phyloP scores from a whole-genome alignment of 2,329 filamentous ascomycete species.

The Calonectria honghensis region DNA sequence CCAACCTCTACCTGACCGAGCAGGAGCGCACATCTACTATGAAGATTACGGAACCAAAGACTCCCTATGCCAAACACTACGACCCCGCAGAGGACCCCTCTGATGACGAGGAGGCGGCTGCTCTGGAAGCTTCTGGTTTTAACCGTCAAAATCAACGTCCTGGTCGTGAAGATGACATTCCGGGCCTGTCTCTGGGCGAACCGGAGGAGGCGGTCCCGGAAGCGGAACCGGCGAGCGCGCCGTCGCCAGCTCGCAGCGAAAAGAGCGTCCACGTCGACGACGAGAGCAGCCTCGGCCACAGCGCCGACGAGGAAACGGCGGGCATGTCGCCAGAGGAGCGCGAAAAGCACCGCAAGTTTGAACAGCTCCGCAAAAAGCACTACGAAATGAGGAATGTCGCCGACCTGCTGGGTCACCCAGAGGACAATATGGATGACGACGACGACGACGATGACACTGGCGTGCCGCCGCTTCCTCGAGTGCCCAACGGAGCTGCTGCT shows the following conservation, averaged over 20 bases:
- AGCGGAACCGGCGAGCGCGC: slow-evolving; percentile 57
- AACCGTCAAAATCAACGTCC: slow-evolving; percentile 61
- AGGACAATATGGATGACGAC: slow-evolving; percentile 77
- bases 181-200: slow-evolving; percentile 92
- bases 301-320: slow-evolving; percentile 73
- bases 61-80: slow-evolving; percentile 94
- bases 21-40: slow-evolving; percentile 96
- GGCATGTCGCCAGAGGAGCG: slow-evolving; percentile 82
- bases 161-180: slow-evolving; percentile 83
- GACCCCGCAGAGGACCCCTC: slow-evolving; percentile 91
- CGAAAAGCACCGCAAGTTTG: slow-evolving; percentile 95
- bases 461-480: slow-evolving; percentile 63
- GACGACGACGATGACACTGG: slow-evolving; percentile 65
- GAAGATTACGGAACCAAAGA: slow-evolving; percentile 99
- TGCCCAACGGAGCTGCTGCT: slow-evolving; percentile 64
- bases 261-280: slow-evolving; percentile 90
- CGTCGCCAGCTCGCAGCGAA: slow-evolving; percentile 60
- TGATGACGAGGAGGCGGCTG: slow-evolving; percentile 79
- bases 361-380: slow-evolving; percentile 93
- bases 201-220: slow-evolving; percentile 84
- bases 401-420: slow-evolving; percentile 86
- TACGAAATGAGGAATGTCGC: slow-evolving; percentile 99
- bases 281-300: slow-evolving; percentile 73
- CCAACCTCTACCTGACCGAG: slow-evolving; percentile 96
- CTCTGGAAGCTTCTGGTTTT: slow-evolving; percentile 56